Percentiles rank a stretch among this genome's conserved stretches.
These are phyloP conservation scores for Nadsonia starkeyi-henricii DNA, from an alignment of 1,139 yeast genomes.

Conservation along the genomic window DNA sequence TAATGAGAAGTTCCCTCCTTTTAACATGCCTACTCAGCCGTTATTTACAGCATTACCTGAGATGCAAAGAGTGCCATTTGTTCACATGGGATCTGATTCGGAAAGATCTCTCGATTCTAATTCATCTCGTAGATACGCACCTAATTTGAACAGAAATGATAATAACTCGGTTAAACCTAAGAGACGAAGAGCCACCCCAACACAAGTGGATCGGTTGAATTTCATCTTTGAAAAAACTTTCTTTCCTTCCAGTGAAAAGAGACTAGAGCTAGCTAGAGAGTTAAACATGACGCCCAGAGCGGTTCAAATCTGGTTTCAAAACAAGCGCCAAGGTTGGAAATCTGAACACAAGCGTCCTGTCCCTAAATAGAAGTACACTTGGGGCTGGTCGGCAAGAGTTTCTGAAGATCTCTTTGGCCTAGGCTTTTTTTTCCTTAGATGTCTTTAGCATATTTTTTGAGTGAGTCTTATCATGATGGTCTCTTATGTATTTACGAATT, in stretches of 20 bases:
- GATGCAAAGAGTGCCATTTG: background rate
- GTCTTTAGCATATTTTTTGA: too few relatives aligned
- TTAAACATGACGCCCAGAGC: conserved; percentile 28
- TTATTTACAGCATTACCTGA: too few relatives aligned
- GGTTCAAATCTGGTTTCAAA: conserved; percentile 29
- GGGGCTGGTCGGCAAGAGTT: too few relatives aligned
- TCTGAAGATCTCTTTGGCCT: too few relatives aligned
- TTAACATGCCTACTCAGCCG: too few relatives aligned
- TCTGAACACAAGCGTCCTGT: conserved; percentile 20
- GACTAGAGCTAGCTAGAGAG: conserved; percentile 23
- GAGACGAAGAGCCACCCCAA: conserved; percentile 24
- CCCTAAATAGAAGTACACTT: conserved; percentile 11
- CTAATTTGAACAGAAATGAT: background rate
- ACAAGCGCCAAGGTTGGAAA: conserved; percentile 25
- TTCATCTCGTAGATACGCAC: background rate
- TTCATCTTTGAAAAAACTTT: conserved; percentile 24
- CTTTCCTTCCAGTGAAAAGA: conserved; percentile 25
- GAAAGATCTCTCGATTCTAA: background rate
- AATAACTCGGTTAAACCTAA: conserved; percentile 19
- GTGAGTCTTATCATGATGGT: too few relatives aligned
- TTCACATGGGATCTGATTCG: background rate
- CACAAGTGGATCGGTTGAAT: conserved; percentile 22
- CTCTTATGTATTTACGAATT: too few relatives aligned
- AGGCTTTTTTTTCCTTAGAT: too few relatives aligned
- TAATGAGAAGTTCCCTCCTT: too few relatives aligned